phyloP scores from a whole-genome alignment of 768 basidiomycete species.

The Pleurotus citrinopileatus region DNA sequence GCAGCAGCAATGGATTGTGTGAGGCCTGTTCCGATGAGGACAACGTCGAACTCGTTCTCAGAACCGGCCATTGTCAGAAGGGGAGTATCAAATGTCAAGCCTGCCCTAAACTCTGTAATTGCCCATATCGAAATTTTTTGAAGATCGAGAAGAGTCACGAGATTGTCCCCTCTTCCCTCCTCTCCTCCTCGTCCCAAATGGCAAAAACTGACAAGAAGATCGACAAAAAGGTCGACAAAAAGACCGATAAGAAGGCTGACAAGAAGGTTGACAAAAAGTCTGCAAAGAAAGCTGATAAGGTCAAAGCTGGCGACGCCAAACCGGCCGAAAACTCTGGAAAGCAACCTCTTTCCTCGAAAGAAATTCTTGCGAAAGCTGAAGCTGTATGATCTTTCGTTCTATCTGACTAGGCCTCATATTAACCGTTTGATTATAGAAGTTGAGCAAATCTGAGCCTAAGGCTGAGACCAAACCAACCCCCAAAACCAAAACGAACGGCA shows the following conservation, averaged over 20 bases:
- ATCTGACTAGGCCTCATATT: too few relatives aligned
- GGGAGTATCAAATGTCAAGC: neutral
- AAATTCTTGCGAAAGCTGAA: slow-evolving; percentile 40
- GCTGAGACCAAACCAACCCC: slow-evolving; percentile 17
- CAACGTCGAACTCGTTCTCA: slow-evolving; percentile 56
- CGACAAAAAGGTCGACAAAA: slow-evolving; percentile 33
- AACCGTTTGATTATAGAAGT: too few relatives aligned
- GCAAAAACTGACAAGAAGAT: slow-evolving; percentile 48
- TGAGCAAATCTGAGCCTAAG: too few relatives aligned
- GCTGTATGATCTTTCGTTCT: slow-evolving; percentile 14
- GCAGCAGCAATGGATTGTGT: slow-evolving; percentile 86
- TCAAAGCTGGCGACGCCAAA: slow-evolving; percentile 30
- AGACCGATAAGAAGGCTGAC: slow-evolving; percentile 24
- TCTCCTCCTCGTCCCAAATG: slow-evolving; percentile 31
- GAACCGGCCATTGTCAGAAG: neutral
- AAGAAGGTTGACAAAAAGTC: slow-evolving; percentile 30
- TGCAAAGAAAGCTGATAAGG: slow-evolving; percentile 33
- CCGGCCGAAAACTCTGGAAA: slow-evolving; percentile 20
- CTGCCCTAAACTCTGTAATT: slow-evolving; percentile 8
- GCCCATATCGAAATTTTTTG: slow-evolving; percentile 5
- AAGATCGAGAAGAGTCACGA: neutral
- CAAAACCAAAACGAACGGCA: slow-evolving; percentile 12
- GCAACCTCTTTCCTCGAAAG: slow-evolving; percentile 35
- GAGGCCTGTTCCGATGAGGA: slow-evolving; percentile 77
- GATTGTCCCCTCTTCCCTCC: slow-evolving; percentile 12